Evolutionary conservation across 83 land plant species (phyloP).

Genomic region (Picea abies): DNA sequence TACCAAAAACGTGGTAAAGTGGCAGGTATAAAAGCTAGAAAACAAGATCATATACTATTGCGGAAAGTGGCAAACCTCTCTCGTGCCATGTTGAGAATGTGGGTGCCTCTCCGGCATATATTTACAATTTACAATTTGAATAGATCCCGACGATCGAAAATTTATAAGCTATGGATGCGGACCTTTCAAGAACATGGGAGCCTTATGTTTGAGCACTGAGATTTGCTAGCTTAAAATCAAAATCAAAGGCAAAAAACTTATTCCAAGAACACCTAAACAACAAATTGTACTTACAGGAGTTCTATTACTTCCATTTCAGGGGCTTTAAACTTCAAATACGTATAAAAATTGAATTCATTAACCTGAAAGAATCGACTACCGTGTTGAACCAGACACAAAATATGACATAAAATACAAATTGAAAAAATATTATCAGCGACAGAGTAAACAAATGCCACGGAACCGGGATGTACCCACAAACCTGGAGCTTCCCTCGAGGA

Average conservation of each 20-base stretch:
- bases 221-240: too few relatives aligned
- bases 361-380: background rate
- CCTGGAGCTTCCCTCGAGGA: slow-evolving; percentile 58
- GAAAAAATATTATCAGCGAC: background rate
- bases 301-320: background rate
- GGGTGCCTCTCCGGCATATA: too few relatives aligned
- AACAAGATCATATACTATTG: background rate
- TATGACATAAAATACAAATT: background rate
- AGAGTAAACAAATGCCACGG: background rate
- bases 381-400: background rate
- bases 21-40: background rate
- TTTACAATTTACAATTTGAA: too few relatives aligned
- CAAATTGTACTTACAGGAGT: background rate
- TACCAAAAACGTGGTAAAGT: too few relatives aligned
- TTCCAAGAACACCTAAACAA: background rate
- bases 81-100: too few relatives aligned
- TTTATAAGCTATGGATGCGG: too few relatives aligned
- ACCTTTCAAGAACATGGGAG: too few relatives aligned
- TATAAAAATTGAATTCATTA: too few relatives aligned
- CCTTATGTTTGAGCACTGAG: too few relatives aligned
- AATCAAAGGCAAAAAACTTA: too few relatives aligned
- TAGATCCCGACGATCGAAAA: too few relatives aligned
- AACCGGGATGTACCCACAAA: background rate
- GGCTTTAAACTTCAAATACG: background rate
- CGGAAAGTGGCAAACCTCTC: background rate